A percentile compares a stretch with the other conserved stretches of the same genome.
Evolutionary conservation across 345 rosid genomes (phyloP).

Genomic region (Syzygium aromaticum): DNA sequence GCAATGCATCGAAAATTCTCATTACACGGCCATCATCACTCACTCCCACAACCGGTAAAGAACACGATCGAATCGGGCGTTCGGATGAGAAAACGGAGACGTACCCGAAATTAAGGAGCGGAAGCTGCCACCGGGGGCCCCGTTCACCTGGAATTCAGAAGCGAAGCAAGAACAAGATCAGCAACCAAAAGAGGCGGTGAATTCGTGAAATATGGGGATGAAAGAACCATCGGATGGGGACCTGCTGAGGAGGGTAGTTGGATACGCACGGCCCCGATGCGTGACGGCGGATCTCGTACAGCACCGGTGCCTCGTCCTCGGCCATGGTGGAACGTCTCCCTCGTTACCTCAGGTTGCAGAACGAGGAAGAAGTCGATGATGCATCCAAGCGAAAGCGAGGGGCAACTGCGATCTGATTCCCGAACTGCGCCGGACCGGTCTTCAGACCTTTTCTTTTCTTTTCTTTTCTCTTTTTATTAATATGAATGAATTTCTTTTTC

Average conservation of each 20-base stretch:
- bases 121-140: constrained; percentile 37
- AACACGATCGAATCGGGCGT: constrained; percentile 1
- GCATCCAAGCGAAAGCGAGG: neutral
- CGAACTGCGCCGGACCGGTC: neutral
- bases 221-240: neutral
- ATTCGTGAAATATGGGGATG: neutral
- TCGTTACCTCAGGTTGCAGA: neutral
- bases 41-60: neutral
- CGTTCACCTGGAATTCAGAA: constrained; percentile 30
- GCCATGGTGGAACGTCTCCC: neutral
- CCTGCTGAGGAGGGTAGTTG: constrained; percentile 79
- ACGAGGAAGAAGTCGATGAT: neutral
- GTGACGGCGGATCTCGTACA: constrained; percentile 65
- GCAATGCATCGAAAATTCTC: neutral
- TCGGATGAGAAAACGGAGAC: constrained; percentile 10
- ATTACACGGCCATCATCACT: neutral
- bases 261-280: constrained; percentile 51
- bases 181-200: neutral
- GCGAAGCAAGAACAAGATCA: neutral
- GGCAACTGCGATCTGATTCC: neutral
- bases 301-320: constrained; percentile 6
- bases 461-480: neutral
- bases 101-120: constrained; percentile 40
- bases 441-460: neutral
- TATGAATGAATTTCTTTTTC: neutral